Conservation (phyloP, 1,284 basidiomycete genomes). For the Sporisorium graminicola region DNA sequence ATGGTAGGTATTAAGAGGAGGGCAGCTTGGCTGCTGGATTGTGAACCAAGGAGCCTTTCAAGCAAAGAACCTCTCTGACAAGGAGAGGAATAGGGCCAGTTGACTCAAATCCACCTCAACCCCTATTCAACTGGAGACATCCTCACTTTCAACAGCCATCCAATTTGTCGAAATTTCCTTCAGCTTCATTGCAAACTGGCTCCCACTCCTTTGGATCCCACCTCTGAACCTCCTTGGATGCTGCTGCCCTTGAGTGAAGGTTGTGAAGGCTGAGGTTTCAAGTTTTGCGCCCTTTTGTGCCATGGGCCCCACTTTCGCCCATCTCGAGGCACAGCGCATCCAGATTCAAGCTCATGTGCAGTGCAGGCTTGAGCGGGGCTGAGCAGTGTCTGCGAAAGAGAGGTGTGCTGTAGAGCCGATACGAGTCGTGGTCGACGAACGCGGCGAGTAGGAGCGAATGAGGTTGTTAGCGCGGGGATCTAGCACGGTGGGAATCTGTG, state of each 20-base stretch:
- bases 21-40: not conserved
- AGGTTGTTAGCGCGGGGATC: not conserved
- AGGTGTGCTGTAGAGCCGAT: not conserved
- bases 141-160: too few relatives aligned
- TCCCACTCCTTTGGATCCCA: constrained; percentile 1
- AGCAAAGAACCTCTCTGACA: not conserved
- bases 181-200: constrained; percentile 6
- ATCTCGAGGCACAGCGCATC: not conserved
- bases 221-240: not conserved
- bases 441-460: not conserved
- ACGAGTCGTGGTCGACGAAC: not conserved
- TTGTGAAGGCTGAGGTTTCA: not conserved
- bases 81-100: not conserved
- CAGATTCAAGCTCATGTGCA: not conserved
- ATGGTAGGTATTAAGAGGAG: not conserved
- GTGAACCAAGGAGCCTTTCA: not conserved
- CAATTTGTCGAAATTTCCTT: not conserved
- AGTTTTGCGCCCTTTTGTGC: not conserved
- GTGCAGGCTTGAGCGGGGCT: not conserved
- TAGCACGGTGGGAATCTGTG: too few relatives aligned
- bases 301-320: not conserved
- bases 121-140: not conserved
- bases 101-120: not conserved
- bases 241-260: not conserved
- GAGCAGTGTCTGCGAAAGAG: not conserved